phyloP scores from a whole-genome alignment of 208 protist genomes.

The Crithidia mellificae region DNA sequence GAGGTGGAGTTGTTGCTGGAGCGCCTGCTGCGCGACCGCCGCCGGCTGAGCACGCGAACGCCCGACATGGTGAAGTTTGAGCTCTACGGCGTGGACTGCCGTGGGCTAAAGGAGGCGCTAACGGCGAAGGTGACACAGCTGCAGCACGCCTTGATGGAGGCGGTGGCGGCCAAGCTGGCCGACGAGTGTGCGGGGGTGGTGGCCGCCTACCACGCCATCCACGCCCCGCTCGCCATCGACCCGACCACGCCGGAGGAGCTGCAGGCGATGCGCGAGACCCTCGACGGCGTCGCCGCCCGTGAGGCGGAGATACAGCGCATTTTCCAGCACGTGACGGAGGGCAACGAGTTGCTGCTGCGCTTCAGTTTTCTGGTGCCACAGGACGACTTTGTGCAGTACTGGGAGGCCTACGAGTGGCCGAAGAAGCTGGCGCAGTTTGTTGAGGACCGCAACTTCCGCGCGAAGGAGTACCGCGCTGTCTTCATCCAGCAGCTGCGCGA shows the following conservation, averaged over 20 bases:
- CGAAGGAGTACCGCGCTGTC: slow-evolving; percentile 89
- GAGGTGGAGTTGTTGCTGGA: slow-evolving; percentile 89
- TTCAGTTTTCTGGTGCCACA: slow-evolving; percentile 78
- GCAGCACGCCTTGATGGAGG: slow-evolving; percentile 70
- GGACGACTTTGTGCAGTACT: slow-evolving; percentile 84
- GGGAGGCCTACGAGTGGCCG: slow-evolving; percentile 90
- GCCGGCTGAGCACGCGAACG: slow-evolving; percentile 80
- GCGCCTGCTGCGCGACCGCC: slow-evolving; percentile 78
- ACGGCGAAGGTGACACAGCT: slow-evolving; percentile 56
- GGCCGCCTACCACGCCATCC: slow-evolving; percentile 72
- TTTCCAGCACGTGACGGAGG: slow-evolving; percentile 75
- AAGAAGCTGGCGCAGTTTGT: slow-evolving; percentile 87
- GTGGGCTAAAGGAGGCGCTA: slow-evolving; percentile 80
- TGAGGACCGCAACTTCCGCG: slow-evolving; percentile 89
- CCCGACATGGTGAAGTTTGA: slow-evolving; percentile 89
- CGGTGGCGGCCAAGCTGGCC: slow-evolving; percentile 58
- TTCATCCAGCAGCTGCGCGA: slow-evolving; percentile 92
- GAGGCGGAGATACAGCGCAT: slow-evolving; percentile 71
- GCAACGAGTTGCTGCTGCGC: slow-evolving; percentile 83
- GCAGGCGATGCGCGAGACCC: slow-evolving; percentile 75
- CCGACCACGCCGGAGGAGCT: slow-evolving; percentile 91
- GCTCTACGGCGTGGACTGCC: slow-evolving; percentile 89
- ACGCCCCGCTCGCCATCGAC: slow-evolving; percentile 69
- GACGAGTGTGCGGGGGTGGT: slow-evolving; percentile 68
- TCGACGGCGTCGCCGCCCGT: slow-evolving; percentile 72